These are phyloP conservation scores for Tetrahymena malaccensis DNA, from an alignment of 73 alveolate genomes.

Conservation along the genomic window DNA sequence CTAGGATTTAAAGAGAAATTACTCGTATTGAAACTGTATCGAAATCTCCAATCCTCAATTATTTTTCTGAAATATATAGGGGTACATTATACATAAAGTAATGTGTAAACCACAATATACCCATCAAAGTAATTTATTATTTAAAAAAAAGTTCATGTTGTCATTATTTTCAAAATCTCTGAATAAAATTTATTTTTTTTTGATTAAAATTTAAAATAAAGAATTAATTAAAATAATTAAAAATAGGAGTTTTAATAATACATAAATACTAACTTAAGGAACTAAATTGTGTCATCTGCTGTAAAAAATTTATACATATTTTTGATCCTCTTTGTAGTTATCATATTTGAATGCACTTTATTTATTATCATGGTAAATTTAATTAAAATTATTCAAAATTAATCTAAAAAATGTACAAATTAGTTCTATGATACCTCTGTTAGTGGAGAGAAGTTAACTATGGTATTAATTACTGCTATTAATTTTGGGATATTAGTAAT, in stretches of 20 bases:
- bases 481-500: not conserved
- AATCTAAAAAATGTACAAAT: not conserved
- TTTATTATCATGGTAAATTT: not conserved
- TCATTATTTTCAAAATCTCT: too few species aligned
- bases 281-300: not conserved
- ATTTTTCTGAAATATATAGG: not conserved
- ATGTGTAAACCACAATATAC: not conserved
- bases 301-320: not conserved
- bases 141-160: too few species aligned
- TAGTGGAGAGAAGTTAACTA: not conserved
- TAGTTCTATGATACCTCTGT: not conserved
- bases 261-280: not conserved
- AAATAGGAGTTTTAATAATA: not conserved
- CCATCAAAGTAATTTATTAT: not conserved
- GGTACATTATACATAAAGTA: not conserved
- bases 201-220: too few species aligned
- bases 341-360: not conserved
- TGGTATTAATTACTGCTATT: not conserved
- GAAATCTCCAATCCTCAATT: constrained; percentile 13
- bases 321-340: not conserved
- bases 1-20: not conserved
- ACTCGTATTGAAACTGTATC: constrained; percentile 33
- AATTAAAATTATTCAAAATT: not conserved
- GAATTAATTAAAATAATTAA: not conserved
- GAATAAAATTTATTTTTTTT: too few species aligned